Base-by-base conservation (phyloP, 495 filamentous ascomycete genomes). In the Talaromyces thailandensis region DNA sequence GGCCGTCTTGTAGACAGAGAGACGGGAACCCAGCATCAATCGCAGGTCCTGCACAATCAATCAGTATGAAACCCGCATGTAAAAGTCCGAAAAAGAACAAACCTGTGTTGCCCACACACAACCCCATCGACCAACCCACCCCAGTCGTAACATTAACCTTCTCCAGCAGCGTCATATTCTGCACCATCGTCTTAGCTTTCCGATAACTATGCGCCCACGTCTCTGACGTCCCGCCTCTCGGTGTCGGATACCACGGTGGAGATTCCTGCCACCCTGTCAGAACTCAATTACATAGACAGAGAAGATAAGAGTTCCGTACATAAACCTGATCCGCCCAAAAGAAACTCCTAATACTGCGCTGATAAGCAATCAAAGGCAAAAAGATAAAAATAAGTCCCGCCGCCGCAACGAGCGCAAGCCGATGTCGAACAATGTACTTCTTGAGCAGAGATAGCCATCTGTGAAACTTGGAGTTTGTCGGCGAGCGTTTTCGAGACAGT, bases 71-170 rank as follows among this genome's bases (percentile, higher is more conserved):
- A 18, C 62, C 8, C 65, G 56, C 16, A 26, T 43, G 12, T 31
- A 25, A 60, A 4, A 40, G 31, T 4, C 37, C 21, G 32, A n/a
- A 9, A 1, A 50, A 50, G 32, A 25, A 31, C 66, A 24, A 65
- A 79, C 78, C 78, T 6, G 92, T 96, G 71, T 96, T 96, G 18
- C 93, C 94, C 5, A 98, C 92, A 61, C 92, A 94, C 55, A 92
- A 79, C 0, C 88, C 91, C 88, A 93, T 93, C 70, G 82, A 77
- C 93, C 93, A 97, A 7, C 94, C 93, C 0, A 86, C 92, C 0
- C 93, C 93, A 0, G 93, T 96, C 0, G 94, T 97, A 65, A 97
- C 80, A 71, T 97, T 97, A 60, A 98, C 89, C 71, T 97, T 98
- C 70, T 96, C 93, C 28, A 88, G 77, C 40, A 98, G 73, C 9